Conservation (phyloP, 2,329 filamentous ascomycete species). For the Parafenestella ontariensis region DNA sequence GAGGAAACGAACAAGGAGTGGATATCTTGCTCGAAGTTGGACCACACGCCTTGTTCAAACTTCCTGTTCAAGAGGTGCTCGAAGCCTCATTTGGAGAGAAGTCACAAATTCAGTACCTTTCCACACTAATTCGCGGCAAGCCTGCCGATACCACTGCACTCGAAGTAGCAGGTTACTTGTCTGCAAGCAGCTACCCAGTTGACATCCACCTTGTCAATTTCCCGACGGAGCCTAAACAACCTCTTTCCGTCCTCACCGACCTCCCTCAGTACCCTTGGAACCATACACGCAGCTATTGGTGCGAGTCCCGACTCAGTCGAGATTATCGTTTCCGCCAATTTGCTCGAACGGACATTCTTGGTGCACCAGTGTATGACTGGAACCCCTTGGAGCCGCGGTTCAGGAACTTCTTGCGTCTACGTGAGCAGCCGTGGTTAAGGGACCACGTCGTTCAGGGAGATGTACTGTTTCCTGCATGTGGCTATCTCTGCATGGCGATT, state of each 20-base stretch:
- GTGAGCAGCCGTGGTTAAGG: conserved; percentile 28
- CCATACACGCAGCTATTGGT: conserved; percentile 39
- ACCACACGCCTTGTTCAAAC: conserved; percentile 15
- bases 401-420: conserved; percentile 29
- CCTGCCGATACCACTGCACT: conserved; percentile 9
- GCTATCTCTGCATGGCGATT: conserved; percentile 23
- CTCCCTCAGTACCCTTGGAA: conserved; percentile 47
- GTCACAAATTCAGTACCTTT: conserved; percentile 9
- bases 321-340: conserved; percentile 23
- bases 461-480: conserved; percentile 25
- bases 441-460: conserved; percentile 28
- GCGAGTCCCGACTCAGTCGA: conserved; percentile 25
- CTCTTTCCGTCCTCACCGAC: conserved; percentile 14
- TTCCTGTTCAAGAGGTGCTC: conserved; percentile 11
- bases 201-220: conserved; percentile 12
- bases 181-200: neutral
- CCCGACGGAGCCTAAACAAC: conserved; percentile 8
- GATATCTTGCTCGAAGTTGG: conserved; percentile 22
- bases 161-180: conserved; percentile 10
- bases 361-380: conserved; percentile 16
- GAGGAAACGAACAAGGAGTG: neutral
- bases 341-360: conserved; percentile 24
- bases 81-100: conserved; percentile 3
- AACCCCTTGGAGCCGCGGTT: conserved; percentile 25
- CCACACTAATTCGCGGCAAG: conserved; percentile 12